Evolutionary conservation across 805 yeast genomes (phyloP), one percentile per base, ranked within the genome.

Genomic region (Candida ponderosae): DNA sequence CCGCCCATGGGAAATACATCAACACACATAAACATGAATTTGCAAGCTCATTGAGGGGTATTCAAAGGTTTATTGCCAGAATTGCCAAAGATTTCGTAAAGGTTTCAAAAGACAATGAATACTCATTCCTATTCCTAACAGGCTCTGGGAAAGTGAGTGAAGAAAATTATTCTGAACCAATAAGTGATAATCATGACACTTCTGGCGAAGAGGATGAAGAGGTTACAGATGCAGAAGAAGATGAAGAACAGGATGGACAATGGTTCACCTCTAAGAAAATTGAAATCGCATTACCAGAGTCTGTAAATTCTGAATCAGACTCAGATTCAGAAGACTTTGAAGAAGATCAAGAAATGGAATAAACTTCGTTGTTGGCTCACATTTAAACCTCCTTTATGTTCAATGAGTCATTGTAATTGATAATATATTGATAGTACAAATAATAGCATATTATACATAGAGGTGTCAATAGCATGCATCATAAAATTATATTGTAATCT

Each of bases 1-100:
- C 81, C 2, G 58, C 70, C 16, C 97, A 90, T 54, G 97, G 98
- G 11, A 70, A 70, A 44, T 81, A 74, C 57, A 81, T 93, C 37
- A 69, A 74, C 30, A 57, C 58, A 11, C 72, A 82, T 50, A 78
- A 76, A 50, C 77, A 72, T 42, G 71, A 76, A 36, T 84, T 81
- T 49, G 66, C 77, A 3, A 73, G 78, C 39, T 68, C 81, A 0
- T 55, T 86, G 45, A 75, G 89, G 47, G 71, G 83, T 2, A 62
- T 87, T 9, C 94, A 80, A 51, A 69, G 93, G 51, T 87, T 86
- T 51, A 65, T 87, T 43, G 78, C 75, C 34, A 72, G 86, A 50
- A 62, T 79, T 13, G 89, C 83, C 13, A 85, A 85, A 56, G 90
- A 83, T 38, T 70, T 85, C n/a, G 75, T 77, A 0, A 57, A 56